Base-by-base conservation (phyloP, 768 basidiomycete genomes). In the Serendipita sp. region DNA sequence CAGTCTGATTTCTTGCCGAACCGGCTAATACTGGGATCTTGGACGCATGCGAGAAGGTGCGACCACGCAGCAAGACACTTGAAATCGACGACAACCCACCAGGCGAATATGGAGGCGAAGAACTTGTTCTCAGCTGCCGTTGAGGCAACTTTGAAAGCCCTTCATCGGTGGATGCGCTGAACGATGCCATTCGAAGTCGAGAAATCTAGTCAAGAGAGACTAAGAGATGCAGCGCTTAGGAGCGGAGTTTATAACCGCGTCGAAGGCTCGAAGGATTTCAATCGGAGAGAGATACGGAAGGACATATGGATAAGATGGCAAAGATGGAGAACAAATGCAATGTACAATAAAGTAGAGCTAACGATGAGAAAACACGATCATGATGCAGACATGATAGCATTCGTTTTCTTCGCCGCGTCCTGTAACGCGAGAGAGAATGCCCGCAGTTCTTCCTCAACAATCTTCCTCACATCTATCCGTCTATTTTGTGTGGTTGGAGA, bases 341-440 rank as follows among this genome's bases (percentile, higher is more conserved):
- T 14, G 14, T 38, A 38, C 53, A 30, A 51, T 28, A 33, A 58
- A n/a, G 11, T 22, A 28, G 4, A 58, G 17, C 24, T 31, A 24
- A 31, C 30, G 24, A n/a, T n/a, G n/a, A 28, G 53, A n/a, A 58
- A 34, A 11, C 53, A 5, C 53, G 30, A 63, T 22, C 69, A 72
- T 75, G 75, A 85, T 63, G 82, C 80, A 13, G 86, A 85, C 84
- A 90, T 87, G 64, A 92, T 91, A 41, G 85, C 84, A 69, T 83
- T 82, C 1, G 88, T 88, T 75, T 87, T 90, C 64, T 75, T 67
- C 44, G 81, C 83, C 33, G 89, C 90, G 51, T 90, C 88, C 42
- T 75, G 77, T 41, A 92, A 72, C 26, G 84, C 86, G 61, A 73
- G 75, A 70, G 86, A 83, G 68, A 91, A 92, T 24, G 86, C 89